These are phyloP conservation scores for Daldinia loculata DNA, from an alignment of 495 filamentous ascomycete genomes.

Conservation along the genomic window DNA sequence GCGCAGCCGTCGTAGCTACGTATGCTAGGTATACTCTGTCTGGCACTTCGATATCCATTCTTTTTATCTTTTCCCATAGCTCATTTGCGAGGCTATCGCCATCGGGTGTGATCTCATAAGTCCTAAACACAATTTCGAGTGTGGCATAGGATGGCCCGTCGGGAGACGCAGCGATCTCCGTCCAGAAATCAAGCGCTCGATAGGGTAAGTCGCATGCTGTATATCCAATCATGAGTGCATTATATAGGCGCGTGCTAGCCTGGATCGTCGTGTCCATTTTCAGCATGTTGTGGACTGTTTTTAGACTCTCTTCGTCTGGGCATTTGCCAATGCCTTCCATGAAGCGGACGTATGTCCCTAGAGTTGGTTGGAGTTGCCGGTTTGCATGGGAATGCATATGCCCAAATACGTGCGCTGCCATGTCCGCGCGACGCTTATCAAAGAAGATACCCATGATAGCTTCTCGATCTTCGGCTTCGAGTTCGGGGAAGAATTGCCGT, in stretches of 20 bases:
- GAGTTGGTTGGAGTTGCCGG: slow-evolving; percentile 65
- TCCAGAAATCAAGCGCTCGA: slow-evolving; percentile 79
- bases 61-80: slow-evolving; percentile 76
- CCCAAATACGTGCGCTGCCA: slow-evolving; percentile 84
- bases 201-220: slow-evolving; percentile 68
- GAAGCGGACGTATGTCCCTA: slow-evolving; percentile 77
- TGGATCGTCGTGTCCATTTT: slow-evolving; percentile 86
- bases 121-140: slow-evolving; percentile 78
- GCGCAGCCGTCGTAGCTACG: slow-evolving; percentile 74
- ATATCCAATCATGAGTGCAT: slow-evolving; percentile 88
- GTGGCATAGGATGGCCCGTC: slow-evolving; percentile 86
- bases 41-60: slow-evolving; percentile 80
- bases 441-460: slow-evolving; percentile 87
- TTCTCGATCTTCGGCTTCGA: slow-evolving; percentile 65
- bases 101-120: slow-evolving; percentile 70
- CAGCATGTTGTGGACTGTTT: slow-evolving; percentile 85
- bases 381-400: slow-evolving; percentile 81
- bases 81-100: slow-evolving; percentile 72
- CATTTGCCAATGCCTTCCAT: slow-evolving; percentile 77
- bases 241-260: slow-evolving; percentile 76
- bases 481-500: slow-evolving; percentile 80
- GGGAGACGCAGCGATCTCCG: slow-evolving; percentile 74
- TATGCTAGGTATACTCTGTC: slow-evolving; percentile 76
- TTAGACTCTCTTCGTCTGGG: slow-evolving; percentile 70
- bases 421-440: slow-evolving; percentile 74